These are phyloP conservation scores for Aspergillus terreus DNA, from an alignment of 2,329 filamentous ascomycete species.

Conservation along the genomic window DNA sequence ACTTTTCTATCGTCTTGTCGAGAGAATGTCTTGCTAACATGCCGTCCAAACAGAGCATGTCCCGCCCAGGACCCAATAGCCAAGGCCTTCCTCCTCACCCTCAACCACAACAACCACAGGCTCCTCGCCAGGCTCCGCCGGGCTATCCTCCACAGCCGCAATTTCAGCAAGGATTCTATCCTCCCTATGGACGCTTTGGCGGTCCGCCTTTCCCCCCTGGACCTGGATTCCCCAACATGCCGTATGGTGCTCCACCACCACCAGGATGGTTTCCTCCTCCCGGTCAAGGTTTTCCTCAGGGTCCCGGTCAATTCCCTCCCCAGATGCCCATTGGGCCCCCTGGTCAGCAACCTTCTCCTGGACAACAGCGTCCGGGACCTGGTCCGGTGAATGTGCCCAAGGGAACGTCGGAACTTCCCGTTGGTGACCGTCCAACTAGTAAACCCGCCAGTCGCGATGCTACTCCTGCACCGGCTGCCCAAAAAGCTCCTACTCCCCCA, in stretches of 20 bases:
- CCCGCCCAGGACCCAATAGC: conserved; percentile 37
- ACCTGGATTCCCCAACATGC: conserved; percentile 69
- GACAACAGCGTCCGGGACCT: conserved; percentile 34
- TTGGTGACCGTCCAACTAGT: conserved; percentile 33
- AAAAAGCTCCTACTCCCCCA: conserved; percentile 33
- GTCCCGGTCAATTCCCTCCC: conserved; percentile 62
- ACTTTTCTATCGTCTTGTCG: background rate
- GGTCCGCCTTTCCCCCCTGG: conserved; percentile 52
- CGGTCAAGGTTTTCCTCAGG: conserved; percentile 69
- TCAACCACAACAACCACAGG: conserved; percentile 44
- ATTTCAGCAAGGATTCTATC: conserved; percentile 41
- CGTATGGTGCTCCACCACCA: conserved; percentile 67
- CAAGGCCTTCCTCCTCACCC: conserved; percentile 34
- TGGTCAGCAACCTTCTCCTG: conserved; percentile 38
- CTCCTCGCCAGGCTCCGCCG: conserved; percentile 31
- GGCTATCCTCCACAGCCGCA: conserved; percentile 41
- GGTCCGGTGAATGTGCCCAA: conserved; percentile 28
- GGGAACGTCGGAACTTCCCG: conserved; percentile 42
- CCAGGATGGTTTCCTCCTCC: conserved; percentile 73
- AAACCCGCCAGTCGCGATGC: conserved; percentile 34
- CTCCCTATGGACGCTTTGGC: conserved; percentile 45
- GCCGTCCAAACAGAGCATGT: conserved; percentile 36
- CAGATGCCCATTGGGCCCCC: conserved; percentile 57
- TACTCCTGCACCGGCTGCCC: conserved; percentile 30
- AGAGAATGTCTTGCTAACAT: conserved; percentile 18